Evolutionary conservation across 2,329 filamentous ascomycete genomes (phyloP).

Genomic region (Alternaria atra): DNA sequence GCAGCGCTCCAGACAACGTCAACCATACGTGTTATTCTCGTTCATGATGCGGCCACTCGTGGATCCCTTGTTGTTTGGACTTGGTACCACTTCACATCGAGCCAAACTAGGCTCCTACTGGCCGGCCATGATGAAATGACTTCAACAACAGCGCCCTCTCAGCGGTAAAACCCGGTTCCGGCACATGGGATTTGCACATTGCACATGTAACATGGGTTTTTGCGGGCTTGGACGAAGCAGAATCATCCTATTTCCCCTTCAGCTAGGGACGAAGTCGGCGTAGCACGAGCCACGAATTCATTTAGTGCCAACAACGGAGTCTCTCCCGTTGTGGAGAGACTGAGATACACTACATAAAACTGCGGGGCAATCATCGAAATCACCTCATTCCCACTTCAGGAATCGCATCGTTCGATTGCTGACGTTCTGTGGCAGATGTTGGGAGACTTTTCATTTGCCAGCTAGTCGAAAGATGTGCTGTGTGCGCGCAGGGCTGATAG

Average conservation of each 20-base stretch:
- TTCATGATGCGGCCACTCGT: constrained; percentile 30
- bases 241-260: constrained; percentile 28
- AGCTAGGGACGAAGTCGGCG: constrained; percentile 26
- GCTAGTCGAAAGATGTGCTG: constrained; percentile 10
- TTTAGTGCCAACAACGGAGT: constrained; percentile 29
- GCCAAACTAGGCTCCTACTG: constrained; percentile 37
- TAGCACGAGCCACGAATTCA: constrained; percentile 27
- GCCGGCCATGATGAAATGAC: constrained; percentile 47
- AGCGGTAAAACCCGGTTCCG: constrained; percentile 31
- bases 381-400: constrained; percentile 25
- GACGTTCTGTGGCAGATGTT: constrained; percentile 6
- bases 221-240: constrained; percentile 32
- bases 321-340: constrained; percentile 22
- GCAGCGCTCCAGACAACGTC: constrained; percentile 33
- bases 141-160: constrained; percentile 18
- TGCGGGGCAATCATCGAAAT: constrained; percentile 30
- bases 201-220: constrained; percentile 34
- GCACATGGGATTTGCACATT: constrained; percentile 28
- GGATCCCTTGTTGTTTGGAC: constrained; percentile 35
- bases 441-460: constrained; percentile 2
- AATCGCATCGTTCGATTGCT: constrained; percentile 12
- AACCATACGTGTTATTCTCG: constrained; percentile 35
- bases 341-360: constrained; percentile 13
- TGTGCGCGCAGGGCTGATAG: constrained; percentile 6
- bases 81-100: constrained; percentile 28